These are phyloP conservation scores for Ogataea sp. DNA, from an alignment of 805 yeast genomes.

Conservation along the genomic window DNA sequence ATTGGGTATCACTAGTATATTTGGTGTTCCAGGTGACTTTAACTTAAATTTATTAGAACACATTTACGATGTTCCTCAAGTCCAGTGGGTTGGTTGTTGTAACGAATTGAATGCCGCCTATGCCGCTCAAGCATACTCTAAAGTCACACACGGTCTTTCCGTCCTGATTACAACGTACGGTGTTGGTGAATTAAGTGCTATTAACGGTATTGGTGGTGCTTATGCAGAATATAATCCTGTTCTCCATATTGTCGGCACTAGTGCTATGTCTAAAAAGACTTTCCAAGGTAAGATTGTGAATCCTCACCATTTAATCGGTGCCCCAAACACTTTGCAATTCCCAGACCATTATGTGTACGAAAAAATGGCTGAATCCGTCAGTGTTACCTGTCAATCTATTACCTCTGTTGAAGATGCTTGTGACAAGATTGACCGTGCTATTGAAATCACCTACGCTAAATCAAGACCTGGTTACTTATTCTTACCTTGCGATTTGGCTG, in stretches of 20 bases:
- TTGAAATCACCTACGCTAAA: slow-evolving; percentile 42
- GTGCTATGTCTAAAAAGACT: slow-evolving; percentile 13
- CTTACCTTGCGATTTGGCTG: slow-evolving; percentile 64
- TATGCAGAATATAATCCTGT: slow-evolving; percentile 39
- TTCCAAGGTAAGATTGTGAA: slow-evolving; percentile 6
- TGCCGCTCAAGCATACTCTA: slow-evolving; percentile 41
- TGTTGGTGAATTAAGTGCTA: slow-evolving; percentile 44
- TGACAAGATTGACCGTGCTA: slow-evolving; percentile 62
- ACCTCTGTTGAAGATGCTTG: slow-evolving; percentile 39
- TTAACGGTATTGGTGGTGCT: slow-evolving; percentile 42
- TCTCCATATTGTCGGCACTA: slow-evolving; percentile 44
- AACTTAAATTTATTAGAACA: slow-evolving; percentile 42
- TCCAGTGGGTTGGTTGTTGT: slow-evolving; percentile 36
- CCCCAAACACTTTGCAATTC: slow-evolving; percentile 33
- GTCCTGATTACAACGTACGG: slow-evolving; percentile 41
- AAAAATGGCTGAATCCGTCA: slow-evolving; percentile 47
- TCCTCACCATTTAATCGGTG: slow-evolving; percentile 56
- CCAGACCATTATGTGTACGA: slow-evolving; percentile 67
- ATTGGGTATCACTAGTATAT: slow-evolving; percentile 35
- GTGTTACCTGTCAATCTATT: slow-evolving; percentile 47
- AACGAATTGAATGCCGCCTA: slow-evolving; percentile 46
- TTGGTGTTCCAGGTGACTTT: slow-evolving; percentile 59
- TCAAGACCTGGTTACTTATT: slow-evolving; percentile 81
- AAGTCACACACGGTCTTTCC: slow-evolving; percentile 25
- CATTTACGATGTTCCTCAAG: slow-evolving; percentile 23